Conservation (phyloP, 1,284 basidiomycete genomes). For the Heterobasidion occidentale region DNA sequence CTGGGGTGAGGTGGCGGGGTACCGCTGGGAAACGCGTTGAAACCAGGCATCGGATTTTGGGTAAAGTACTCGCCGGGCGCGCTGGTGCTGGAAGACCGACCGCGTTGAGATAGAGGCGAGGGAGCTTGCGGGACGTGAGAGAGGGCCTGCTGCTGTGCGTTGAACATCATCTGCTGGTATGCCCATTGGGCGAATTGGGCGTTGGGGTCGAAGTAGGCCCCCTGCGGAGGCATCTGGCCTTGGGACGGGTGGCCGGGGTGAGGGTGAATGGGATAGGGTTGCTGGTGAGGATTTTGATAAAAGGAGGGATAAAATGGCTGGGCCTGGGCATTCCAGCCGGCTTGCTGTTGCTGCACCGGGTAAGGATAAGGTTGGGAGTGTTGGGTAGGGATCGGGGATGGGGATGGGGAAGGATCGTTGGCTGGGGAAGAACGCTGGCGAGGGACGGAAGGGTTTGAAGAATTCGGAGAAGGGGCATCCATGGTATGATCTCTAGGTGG, state of each 20-base stretch:
- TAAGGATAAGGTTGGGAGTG: conserved; percentile 28
- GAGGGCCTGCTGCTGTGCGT: conserved; percentile 45
- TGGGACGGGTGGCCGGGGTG: conserved; percentile 32
- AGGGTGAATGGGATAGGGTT: conserved; percentile 33
- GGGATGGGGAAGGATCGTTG: conserved; percentile 34
- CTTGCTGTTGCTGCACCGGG: conserved; percentile 33
- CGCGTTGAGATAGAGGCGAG: conserved; percentile 25
- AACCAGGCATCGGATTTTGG: conserved; percentile 43
- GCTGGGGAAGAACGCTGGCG: conserved; percentile 51
- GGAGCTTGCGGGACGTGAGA: conserved; percentile 25
- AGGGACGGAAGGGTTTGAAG: conserved; percentile 28
- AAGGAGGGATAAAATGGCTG: conserved; percentile 68
- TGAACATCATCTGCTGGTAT: conserved; percentile 82
- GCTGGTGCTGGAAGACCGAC: conserved; percentile 24
- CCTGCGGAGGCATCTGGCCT: conserved; percentile 36
- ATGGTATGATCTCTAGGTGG: conserved; percentile 52
- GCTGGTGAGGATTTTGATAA: conserved; percentile 60
- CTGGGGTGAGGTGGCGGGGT: conserved; percentile 57
- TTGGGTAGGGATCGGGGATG: conserved; percentile 20
- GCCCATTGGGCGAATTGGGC: conserved; percentile 78
- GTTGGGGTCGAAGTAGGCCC: conserved; percentile 61
- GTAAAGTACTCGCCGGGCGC: conserved; percentile 44
- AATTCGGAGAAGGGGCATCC: conserved; percentile 40
- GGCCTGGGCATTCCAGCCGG: conserved; percentile 56
- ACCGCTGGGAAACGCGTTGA: conserved; percentile 59